Conservation (phyloP, 192 early-diverging fungal genomes). For the Physocladia obscura region DNA sequence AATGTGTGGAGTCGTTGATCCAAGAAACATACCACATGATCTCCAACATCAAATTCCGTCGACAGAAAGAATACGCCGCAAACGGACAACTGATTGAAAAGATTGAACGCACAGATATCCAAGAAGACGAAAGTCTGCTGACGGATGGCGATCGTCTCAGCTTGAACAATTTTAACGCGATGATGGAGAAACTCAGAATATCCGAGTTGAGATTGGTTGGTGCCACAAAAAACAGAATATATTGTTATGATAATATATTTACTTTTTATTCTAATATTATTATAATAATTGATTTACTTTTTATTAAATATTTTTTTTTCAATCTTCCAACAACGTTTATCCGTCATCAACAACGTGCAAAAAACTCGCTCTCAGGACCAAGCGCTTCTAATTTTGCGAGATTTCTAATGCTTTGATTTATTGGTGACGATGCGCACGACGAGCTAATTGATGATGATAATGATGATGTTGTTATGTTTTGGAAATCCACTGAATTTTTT, state of each 20-base stretch:
- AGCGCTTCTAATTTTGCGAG: slow-evolving; percentile 36
- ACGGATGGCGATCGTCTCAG: slow-evolving; percentile 32
- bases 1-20: slow-evolving; percentile 30
- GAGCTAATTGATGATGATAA: no score
- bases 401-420: slow-evolving; percentile 32
- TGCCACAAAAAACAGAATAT: background rate
- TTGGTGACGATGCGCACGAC: no score
- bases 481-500: no score
- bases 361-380: no score
- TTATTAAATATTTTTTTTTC: background rate
- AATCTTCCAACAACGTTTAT: no score
- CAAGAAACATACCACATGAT: slow-evolving; percentile 39
- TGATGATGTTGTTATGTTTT: no score
- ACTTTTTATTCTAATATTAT: background rate
- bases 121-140: slow-evolving; percentile 31
- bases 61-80: slow-evolving; percentile 30
- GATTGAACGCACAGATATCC: slow-evolving; percentile 39
- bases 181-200: slow-evolving; percentile 25
- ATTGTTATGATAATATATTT: background rate
- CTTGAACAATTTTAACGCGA: slow-evolving; percentile 25
- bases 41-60: slow-evolving; percentile 38
- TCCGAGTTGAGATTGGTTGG: slow-evolving; percentile 33
- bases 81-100: slow-evolving; percentile 43
- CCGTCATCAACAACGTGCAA: no score
- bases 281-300: background rate